Conservation (phyloP, 768 basidiomycete genomes). For the Tulasnella sp. region DNA sequence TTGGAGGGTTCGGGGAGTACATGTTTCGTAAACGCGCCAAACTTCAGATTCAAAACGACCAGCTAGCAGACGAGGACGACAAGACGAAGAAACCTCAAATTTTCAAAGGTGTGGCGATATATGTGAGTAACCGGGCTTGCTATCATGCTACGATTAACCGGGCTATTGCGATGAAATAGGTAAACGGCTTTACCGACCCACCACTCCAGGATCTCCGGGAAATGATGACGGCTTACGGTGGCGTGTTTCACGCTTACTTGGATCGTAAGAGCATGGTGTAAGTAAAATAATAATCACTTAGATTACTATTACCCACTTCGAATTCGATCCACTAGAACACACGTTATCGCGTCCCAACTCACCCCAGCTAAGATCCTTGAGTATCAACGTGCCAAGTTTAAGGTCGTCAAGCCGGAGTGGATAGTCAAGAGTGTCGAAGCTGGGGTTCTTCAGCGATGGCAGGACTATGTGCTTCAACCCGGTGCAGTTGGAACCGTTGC, state of each 20-base stretch:
- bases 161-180: constrained; percentile 43
- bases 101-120: constrained; percentile 71
- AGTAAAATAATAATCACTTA: constrained; percentile 31
- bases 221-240: constrained; percentile 78
- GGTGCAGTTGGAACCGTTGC: constrained; percentile 17
- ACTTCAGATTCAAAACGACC: constrained; percentile 71
- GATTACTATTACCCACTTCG: background rate
- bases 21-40: constrained; percentile 90
- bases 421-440: constrained; percentile 71
- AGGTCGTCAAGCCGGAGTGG: constrained; percentile 87
- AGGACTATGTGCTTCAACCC: constrained; percentile 48
- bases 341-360: constrained; percentile 86
- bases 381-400: constrained; percentile 69
- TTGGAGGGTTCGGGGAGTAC: constrained; percentile 83
- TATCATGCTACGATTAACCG: background rate
- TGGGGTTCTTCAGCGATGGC: constrained; percentile 73
- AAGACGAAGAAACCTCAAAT: constrained; percentile 44
- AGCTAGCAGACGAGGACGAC: constrained; percentile 34
- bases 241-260: constrained; percentile 76
- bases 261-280: constrained; percentile 72
- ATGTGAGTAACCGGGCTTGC: constrained; percentile 50
- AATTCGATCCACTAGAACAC: constrained; percentile 53
- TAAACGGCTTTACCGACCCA: constrained; percentile 86
- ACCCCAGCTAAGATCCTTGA: constrained; percentile 86
- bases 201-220: constrained; percentile 79